Conservation (phyloP, 352 stramenopile species). For the Phytopythium chamaehyphon region DNA sequence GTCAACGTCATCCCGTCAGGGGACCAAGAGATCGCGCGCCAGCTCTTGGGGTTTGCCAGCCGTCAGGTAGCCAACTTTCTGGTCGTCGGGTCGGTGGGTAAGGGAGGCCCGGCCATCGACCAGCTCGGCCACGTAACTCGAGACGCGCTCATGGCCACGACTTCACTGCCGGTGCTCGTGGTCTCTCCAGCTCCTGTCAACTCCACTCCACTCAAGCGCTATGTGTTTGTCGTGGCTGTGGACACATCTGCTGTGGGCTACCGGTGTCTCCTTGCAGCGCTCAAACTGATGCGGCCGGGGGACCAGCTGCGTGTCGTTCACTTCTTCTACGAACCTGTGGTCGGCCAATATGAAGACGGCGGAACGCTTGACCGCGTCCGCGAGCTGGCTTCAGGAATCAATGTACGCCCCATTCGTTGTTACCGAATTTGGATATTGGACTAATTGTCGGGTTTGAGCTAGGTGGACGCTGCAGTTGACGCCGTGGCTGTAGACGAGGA, state of each 20-base stretch:
- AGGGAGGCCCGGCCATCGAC: constrained; percentile 48
- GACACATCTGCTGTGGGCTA: constrained; percentile 18
- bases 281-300: constrained; percentile 50
- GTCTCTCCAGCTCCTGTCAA: constrained; percentile 50
- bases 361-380: constrained; percentile 27
- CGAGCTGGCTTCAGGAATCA: constrained; percentile 21
- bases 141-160: constrained; percentile 27
- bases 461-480: constrained; percentile 35
- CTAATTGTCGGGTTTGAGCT: neutral
- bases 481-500: constrained; percentile 31
- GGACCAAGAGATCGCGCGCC: constrained; percentile 13
- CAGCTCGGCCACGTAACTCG: constrained; percentile 56
- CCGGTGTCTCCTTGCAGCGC: constrained; percentile 38
- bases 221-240: constrained; percentile 55
- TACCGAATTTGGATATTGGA: neutral
- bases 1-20: constrained; percentile 8
- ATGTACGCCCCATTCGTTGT: constrained; percentile 8
- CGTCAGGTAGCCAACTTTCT: constrained; percentile 37
- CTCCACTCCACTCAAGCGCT: constrained; percentile 29
- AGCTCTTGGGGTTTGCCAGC: constrained; percentile 29
- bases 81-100: constrained; percentile 52
- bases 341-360: constrained; percentile 30
- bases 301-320: constrained; percentile 52
- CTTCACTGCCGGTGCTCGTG: constrained; percentile 27
- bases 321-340: constrained; percentile 49